Evolutionary conservation across 495 filamentous ascomycete species (phyloP), one percentile per base, ranked within the genome.

Genomic region (Lasiosphaeria hispida): DNA sequence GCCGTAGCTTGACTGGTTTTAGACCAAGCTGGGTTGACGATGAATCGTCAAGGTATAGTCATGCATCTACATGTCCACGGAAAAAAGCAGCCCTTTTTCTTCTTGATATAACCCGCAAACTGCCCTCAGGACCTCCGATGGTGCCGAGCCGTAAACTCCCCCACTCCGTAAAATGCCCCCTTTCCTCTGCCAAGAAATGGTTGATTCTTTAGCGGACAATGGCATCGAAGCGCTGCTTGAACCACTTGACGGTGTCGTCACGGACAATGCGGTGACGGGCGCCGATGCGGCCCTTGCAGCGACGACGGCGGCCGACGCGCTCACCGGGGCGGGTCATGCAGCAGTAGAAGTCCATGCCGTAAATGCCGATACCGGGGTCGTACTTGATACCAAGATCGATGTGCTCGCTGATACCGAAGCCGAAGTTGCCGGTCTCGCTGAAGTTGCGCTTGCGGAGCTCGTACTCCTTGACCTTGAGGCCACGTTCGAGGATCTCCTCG

Each of bases 291-390:
- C 85, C 80, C 84, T 95, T 89, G 83, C 80, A 84, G 69, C 93
- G 90, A 72, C 93, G 87, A 69, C 95, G 91, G 83, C 90, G 92
- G 74, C 92, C 86, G 73, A 99, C 91, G 75, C 94, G 92, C 85
- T 95, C 91, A 81, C 95, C 95, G 60, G 93, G 95, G 68, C 95
- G 91, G 83, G 91, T 80, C 95, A 99, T 99, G 90, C 93, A 97
- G 89, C 87, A 91, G 88, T 96, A 99, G 85, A 99, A 99, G 84
- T 99, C 95, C 95, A 99, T 99, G 79, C 95, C 95, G 85, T 99
- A 99, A 80, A 99, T 97, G 85, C 93, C 93, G 68, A 97, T 97
- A 56, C 85, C 90, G 59, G 94, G 94, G 86, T 98, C 94, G 82
- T 98, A 98, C 87, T 99, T 99, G 88, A 99, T 97, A 70, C 95